A percentile compares a stretch with the other conserved stretches of the same genome.
These are phyloP conservation scores for Glycine latifolia DNA, from an alignment of 306 rosid species.

Conservation along the genomic window DNA sequence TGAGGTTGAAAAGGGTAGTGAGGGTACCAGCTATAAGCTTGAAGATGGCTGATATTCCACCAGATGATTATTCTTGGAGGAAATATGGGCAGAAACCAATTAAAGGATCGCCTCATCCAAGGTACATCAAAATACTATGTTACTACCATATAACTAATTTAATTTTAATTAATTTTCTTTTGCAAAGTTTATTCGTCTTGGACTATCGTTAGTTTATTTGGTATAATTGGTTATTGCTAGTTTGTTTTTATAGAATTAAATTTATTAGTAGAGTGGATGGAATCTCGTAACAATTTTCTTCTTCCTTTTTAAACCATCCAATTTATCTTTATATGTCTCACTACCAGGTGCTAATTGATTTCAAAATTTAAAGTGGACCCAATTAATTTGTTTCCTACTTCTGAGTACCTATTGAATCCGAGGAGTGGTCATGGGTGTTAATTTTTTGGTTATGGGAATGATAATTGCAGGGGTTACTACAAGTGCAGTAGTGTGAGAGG, in stretches of 20 bases:
- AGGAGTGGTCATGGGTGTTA: not conserved
- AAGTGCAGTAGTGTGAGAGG: conserved; percentile 99
- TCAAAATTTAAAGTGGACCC: not conserved
- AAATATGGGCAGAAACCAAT: conserved; percentile 95
- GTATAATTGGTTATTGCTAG: too few species aligned
- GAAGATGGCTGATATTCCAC: conserved; percentile 94
- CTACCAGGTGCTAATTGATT: too few species aligned
- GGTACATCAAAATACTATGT: conserved; percentile 49
- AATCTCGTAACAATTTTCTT: too few species aligned
- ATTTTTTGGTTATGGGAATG: too few species aligned
- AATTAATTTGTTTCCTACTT: not conserved
- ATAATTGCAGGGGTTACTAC: conserved; percentile 77
- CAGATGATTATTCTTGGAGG: conserved; percentile 95
- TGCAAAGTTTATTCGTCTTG: not conserved
- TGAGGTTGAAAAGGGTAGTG: conserved; percentile 80
- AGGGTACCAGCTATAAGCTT: conserved; percentile 89
- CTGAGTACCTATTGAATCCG: not conserved
- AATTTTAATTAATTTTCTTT: not conserved
- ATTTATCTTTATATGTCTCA: too few species aligned
- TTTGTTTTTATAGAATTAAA: too few species aligned
- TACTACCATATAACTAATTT: not conserved
- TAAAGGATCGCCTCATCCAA: conserved; percentile 95
- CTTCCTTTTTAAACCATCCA: too few species aligned
- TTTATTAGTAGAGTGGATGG: too few species aligned
- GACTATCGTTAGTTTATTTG: too few species aligned